Evolutionary conservation across 129 eudicot species (phyloP), one percentile per base, ranked within the genome.

Genomic region (Artemisia annua): DNA sequence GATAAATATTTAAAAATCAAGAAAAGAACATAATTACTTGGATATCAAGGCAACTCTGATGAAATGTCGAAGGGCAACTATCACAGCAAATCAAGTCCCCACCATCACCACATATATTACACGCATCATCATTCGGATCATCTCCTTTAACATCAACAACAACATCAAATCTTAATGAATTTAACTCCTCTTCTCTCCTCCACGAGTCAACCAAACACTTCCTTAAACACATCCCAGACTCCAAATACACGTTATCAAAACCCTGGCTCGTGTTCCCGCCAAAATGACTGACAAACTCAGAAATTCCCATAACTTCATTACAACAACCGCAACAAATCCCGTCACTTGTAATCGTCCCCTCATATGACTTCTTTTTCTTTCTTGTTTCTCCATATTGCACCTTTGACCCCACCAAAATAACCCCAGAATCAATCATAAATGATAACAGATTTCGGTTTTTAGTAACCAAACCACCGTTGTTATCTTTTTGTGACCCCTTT

Each of bases 1-100:
- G 15, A 22, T 16, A 28, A 19, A 16, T 7, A 17, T 8, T 57
- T 11, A 22, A 50, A 74, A 4, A n/a, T 70, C 43, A 54, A 44
- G 52, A 1, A 19, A 61, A 39, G 46, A 19, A 19, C 67, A 11
- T 26, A 22, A 28, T 78, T 90, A 94, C 99, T 80, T 87, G 74
- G 17, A 94, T 80, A 53, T 77, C 79, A 24, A 88, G 81, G 82
- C 99, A 94, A 76, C 80, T 81, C 51, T 83, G 86, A 77, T 94
- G 99, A 68, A 94, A 94, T 9, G 99, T 88, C n/a, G 99, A 88
- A 13, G 99, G 99, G 66, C 99, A 94, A 20, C 96, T 75, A 78
- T 94, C 99, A 74, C 99, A 94, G 71, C 99, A 94, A 59, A 94
- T 84, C 84, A 94, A 81, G 74, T 94, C 67, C 32, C 99, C 98